A percentile compares a stretch with the other conserved stretches of the same genome.
Evolutionary conservation across 169 alveolate species (phyloP).

Genomic region (Plasmodium gonderi): DNA sequence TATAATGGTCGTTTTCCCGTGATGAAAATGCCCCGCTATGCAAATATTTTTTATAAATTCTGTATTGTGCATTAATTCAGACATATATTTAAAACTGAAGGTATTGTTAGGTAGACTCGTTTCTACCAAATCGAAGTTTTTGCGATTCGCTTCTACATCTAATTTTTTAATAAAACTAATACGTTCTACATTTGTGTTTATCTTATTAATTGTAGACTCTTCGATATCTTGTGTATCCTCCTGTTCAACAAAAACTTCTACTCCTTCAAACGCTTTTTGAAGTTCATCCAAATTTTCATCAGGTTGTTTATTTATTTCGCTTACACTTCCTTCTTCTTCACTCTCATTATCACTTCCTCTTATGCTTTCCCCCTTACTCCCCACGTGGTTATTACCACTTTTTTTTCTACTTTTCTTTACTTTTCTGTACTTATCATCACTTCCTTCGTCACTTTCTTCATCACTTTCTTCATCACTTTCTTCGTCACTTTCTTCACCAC

Average conservation of each 20-base stretch:
- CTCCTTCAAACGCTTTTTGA: conserved; percentile 80
- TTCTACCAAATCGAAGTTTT: conserved; percentile 82
- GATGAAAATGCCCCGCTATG: conserved; percentile 97
- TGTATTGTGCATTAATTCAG: conserved; percentile 93
- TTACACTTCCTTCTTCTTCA: conserved; percentile 28
- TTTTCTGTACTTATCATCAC: conserved; percentile 73
- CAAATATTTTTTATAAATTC: conserved; percentile 95
- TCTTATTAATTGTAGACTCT: conserved; percentile 97
- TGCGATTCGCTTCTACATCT: conserved; percentile 83
- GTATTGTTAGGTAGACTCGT: conserved; percentile 89
- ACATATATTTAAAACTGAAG: conserved; percentile 94
- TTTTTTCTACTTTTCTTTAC: conserved; percentile 10
- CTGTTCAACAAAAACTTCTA: conserved; percentile 92
- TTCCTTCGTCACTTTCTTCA: not conserved
- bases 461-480: conserved; percentile 12
- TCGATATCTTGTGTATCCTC: conserved; percentile 99
- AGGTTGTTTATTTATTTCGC: conserved; percentile 2
- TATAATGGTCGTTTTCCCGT: conserved; percentile 97
- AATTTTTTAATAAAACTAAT: conserved; percentile 78
- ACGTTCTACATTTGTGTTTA: conserved; percentile 86
- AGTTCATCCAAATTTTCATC: conserved; percentile 79
- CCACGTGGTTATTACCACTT: conserved; percentile 32
- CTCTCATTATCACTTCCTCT: conserved; percentile 85
- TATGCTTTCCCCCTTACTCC: not conserved
- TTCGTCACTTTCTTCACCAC: conserved; percentile 73